Base-by-base conservation (phyloP, 352 stramenopile species). In the Phytophthora sojae region DNA sequence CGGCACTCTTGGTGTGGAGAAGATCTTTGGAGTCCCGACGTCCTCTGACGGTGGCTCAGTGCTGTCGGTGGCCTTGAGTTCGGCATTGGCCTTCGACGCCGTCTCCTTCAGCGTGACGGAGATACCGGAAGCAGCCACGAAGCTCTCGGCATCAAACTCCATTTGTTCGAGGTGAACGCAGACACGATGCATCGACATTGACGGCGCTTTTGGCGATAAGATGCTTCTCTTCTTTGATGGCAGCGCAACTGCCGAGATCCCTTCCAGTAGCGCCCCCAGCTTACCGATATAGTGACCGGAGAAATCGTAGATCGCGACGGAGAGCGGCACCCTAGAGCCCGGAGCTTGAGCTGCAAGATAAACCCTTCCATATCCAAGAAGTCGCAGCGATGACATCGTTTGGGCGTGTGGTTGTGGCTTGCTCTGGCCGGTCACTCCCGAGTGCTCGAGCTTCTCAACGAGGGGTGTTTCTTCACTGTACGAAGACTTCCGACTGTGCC, bases 221-320 rank as follows among this genome's bases (percentile, higher is more conserved):
- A 76, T 60, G 9, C 54, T 37, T 53, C 54, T 55, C 64, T 79
- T 79, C 37, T 81, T 79, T 2, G 29, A 51, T 51, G 58, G 21
- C 12, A 29, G 23, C 8, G 14, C 6, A 11, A 53, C 37, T 32
- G 51, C 21, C 2, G 65, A 65, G 19, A 67, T 6, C 0, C 52
- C 61, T 58, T 76, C 60, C 32, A 81, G 47, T n/a, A 60, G 56
- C 6, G 63, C 64, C 37, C 76, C 64, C 15, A 83, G 50, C 15
- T 69, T 74, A 9, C 76, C 73, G 26, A 79, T 62, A 45, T 73
- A 81, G 1, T 29, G 15, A 9, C 73, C 73, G 11, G 55, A 68
- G 29, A 73, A 79, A 25, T 77, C 59, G 53, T 79, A 80, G 52
- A 83, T 80, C 25, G 76, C 69, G n/a, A 83, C 65, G 19, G 65